phyloP scores from a whole-genome alignment of 306 rosid genomes.

The Glycyrrhiza uralensis region DNA sequence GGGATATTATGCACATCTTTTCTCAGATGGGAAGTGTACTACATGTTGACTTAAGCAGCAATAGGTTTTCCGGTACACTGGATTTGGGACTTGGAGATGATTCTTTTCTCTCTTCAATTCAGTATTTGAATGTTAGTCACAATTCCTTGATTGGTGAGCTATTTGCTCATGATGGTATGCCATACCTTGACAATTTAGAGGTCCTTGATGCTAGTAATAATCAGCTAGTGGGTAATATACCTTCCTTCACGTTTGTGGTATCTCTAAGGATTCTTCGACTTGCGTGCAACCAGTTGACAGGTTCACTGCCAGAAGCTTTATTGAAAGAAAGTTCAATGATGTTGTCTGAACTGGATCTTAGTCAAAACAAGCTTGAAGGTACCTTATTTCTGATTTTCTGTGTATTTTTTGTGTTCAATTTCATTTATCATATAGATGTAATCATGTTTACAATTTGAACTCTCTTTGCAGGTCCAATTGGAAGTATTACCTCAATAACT shows the following conservation, averaged over 20 bases:
- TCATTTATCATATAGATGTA: background rate
- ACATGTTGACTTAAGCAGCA: slow-evolving; percentile 67
- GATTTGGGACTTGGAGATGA: slow-evolving; percentile 60
- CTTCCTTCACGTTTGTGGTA: slow-evolving; percentile 65
- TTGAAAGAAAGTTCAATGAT: slow-evolving; percentile 70
- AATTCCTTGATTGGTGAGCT: slow-evolving; percentile 66
- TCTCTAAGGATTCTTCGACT: slow-evolving; percentile 70
- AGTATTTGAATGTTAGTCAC: slow-evolving; percentile 57
- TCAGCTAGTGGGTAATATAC: slow-evolving; percentile 57
- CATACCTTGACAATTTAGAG: slow-evolving; percentile 77
- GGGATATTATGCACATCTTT: slow-evolving; percentile 54
- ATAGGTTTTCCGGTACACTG: slow-evolving; percentile 60
- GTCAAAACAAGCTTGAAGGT: slow-evolving; percentile 78
- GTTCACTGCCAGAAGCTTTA: slow-evolving; percentile 62
- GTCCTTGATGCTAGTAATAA: slow-evolving; percentile 77
- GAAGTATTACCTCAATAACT: slow-evolving; percentile 68
- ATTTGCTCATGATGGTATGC: slow-evolving; percentile 77
- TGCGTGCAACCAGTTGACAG: slow-evolving; percentile 56
- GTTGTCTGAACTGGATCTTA: slow-evolving; percentile 75
- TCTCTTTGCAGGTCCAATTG: slow-evolving; percentile 61
- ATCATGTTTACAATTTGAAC: slow-evolving; percentile 10
- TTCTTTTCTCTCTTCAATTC: slow-evolving; percentile 54
- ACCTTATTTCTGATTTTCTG: background rate
- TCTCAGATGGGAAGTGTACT: slow-evolving; percentile 57
- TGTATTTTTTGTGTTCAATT: background rate